Evolutionary conservation across 768 basidiomycete genomes (phyloP).

Genomic region (Suillus cothurnatus): DNA sequence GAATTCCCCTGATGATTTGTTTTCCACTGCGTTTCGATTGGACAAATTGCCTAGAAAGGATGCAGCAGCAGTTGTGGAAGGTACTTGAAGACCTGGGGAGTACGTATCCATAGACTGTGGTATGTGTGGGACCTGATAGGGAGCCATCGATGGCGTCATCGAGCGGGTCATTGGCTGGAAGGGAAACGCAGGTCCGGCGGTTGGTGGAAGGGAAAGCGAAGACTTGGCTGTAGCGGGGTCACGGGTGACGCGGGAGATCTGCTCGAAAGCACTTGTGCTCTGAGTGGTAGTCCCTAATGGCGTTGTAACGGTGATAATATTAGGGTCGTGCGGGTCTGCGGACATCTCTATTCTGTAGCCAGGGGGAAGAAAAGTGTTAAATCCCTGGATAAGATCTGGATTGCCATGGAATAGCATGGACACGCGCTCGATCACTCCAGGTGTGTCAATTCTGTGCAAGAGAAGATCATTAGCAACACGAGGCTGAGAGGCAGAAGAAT

Average conservation of each 20-base stretch:
- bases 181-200: constrained; percentile 35
- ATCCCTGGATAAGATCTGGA: constrained; percentile 89
- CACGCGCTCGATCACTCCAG: constrained; percentile 95
- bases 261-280: constrained; percentile 48
- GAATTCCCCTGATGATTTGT: constrained; percentile 69
- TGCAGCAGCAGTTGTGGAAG: constrained; percentile 61
- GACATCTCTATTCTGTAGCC: constrained; percentile 93
- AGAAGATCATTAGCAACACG: constrained; percentile 15
- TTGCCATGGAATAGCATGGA: constrained; percentile 92
- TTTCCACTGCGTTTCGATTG: constrained; percentile 50
- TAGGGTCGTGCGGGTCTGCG: constrained; percentile 66
- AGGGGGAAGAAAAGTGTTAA: constrained; percentile 95
- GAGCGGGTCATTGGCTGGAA: constrained; percentile 11
- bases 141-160: constrained; percentile 56
- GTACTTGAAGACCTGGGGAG: constrained; percentile 48
- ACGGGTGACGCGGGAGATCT: constrained; percentile 26
- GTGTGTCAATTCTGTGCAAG: constrained; percentile 84
- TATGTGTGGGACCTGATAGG: constrained; percentile 43
- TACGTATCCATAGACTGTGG: constrained; percentile 38
- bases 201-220: constrained; percentile 27
- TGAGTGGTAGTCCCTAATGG: constrained; percentile 74
- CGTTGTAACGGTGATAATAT: constrained; percentile 81
- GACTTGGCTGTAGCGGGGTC: constrained; percentile 24
- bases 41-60: constrained; percentile 65
- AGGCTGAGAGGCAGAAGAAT: constrained; percentile 14